Base-by-base conservation (phyloP, 2,329 filamentous ascomycete genomes). In the Fusarium liriodendri region DNA sequence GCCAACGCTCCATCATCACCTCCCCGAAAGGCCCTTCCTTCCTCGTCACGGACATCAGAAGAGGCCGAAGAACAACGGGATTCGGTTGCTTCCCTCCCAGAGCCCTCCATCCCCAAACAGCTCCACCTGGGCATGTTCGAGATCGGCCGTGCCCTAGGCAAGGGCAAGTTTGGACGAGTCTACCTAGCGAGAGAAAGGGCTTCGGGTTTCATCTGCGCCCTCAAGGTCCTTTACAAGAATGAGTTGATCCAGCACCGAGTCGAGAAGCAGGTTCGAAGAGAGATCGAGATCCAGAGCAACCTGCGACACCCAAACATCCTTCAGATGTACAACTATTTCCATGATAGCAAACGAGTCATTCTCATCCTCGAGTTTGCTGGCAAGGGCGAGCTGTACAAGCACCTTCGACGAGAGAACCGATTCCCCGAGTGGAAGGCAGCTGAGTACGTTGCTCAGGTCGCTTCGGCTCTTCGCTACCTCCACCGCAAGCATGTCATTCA, bases 401-500 rank as follows among this genome's bases (percentile, higher is more conserved):
- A 95, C 80, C 87, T 97, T 69, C 89, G 93, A 68, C 91, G 91
- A 76, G 94, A 94, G 80, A 90, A 90, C 82, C 90, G 92, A 45
- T 97, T 97, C 82, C 91, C 93, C 2, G 94, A 97, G 83, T 93
- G 92, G 89, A 94, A 95, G 82, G 94, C 94, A 8, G 94, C 94
- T 18, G 92, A 95, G 83, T 97, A 96, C 81, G 91, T 96, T 75
- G 94, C 94, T 5, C 94, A 97, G 83, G 96, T 97, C 93, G 93
- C 93, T 18, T 92, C 92, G 42, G 95, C 95, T 1, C 86, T 98
- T 76, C 92, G 92, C 76, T 98, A 98, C 80, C 89, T 98, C 54
- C 95, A 98, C 86, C 95, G 95, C 82, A 98, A 98, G 86, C 95
- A 98, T 82, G 94, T 98, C 77, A 98, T 98, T 86, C 96, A 98